phyloP scores from a whole-genome alignment of 1,284 basidiomycete genomes.

The Tilletia caries region DNA sequence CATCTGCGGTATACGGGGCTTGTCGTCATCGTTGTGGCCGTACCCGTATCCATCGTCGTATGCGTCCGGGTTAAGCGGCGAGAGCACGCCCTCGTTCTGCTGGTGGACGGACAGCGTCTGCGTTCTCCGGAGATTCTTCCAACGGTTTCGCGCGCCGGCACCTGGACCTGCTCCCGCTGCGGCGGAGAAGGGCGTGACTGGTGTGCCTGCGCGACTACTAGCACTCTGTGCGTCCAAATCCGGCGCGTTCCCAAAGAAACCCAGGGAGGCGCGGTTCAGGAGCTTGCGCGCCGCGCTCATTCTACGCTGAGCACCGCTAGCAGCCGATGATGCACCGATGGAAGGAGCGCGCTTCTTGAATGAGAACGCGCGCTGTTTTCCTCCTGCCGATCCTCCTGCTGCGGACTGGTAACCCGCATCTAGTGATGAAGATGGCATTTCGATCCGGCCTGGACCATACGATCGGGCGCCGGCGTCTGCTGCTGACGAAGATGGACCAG shows the following conservation, averaged over 20 bases:
- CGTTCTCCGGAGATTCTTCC: not conserved
- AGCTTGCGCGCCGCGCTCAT: not conserved
- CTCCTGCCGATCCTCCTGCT: too few species aligned
- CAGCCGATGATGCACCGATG: not conserved
- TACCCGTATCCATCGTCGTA: conserved; percentile 10
- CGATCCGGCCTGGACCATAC: not conserved
- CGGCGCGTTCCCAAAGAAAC: not conserved
- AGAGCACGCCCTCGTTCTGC: not conserved
- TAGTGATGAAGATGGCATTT: not conserved
- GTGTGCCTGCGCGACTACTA: not conserved
- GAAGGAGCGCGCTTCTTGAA: conserved; percentile 10
- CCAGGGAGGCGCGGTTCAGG: not conserved
- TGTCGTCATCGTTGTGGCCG: not conserved
- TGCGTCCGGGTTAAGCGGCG: conserved; percentile 2
- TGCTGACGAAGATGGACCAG: not conserved
- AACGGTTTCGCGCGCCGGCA: not conserved
- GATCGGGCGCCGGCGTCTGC: not conserved
- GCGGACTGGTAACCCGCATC: too few species aligned
- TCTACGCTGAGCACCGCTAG: not conserved
- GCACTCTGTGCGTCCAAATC: not conserved
- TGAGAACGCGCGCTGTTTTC: not conserved
- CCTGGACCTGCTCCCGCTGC: not conserved
- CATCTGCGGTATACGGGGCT: conserved; percentile 16
- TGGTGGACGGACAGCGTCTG: conserved; percentile 23
- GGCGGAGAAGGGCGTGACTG: not conserved